A percentile compares a stretch with the other conserved stretches of the same genome.
These are phyloP conservation scores for Grammothele lineata DNA, from an alignment of 768 basidiomycete species.

Conservation along the genomic window DNA sequence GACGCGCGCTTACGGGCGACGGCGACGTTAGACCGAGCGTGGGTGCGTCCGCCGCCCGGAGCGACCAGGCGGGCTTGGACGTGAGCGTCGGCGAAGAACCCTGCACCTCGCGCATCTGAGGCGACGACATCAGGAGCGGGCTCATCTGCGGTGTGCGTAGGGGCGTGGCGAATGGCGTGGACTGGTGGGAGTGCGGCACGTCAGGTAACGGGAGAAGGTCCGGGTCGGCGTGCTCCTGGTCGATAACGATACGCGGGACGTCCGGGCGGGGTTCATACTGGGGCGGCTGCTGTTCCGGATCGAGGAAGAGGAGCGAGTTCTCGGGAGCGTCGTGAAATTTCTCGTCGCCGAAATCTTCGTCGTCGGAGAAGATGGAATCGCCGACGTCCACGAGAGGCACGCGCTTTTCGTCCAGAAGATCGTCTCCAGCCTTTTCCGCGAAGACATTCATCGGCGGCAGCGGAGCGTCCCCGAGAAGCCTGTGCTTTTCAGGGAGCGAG, in stretches of 20 bases:
- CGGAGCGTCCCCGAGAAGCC: constrained; percentile 9
- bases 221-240: constrained; percentile 36
- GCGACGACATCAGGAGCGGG: constrained; percentile 7
- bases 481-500: constrained; percentile 14
- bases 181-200: not conserved
- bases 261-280: constrained; percentile 4
- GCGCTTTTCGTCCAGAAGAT: constrained; percentile 1
- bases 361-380: constrained; percentile 8
- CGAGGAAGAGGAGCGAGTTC: constrained; percentile 11
- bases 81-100: constrained; percentile 9
- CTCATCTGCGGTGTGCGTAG: constrained; percentile 17
- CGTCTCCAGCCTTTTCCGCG: constrained; percentile 1
- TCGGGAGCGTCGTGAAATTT: constrained; percentile 23
- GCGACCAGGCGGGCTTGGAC: constrained; percentile 32
- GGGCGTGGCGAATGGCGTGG: constrained; percentile 16
- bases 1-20: not conserved
- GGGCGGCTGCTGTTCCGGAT: constrained; percentile 3
- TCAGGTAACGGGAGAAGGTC: constrained; percentile 37
- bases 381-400: not conserved
- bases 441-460: not conserved
- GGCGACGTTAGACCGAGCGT: constrained; percentile 29
- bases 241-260: constrained; percentile 12
- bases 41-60: constrained; percentile 40
- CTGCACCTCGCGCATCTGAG: constrained; percentile 22
- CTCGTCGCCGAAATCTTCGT: constrained; percentile 14